phyloP scores from a whole-genome alignment of 345 rosid species.

The Aquilaria sinensis region DNA sequence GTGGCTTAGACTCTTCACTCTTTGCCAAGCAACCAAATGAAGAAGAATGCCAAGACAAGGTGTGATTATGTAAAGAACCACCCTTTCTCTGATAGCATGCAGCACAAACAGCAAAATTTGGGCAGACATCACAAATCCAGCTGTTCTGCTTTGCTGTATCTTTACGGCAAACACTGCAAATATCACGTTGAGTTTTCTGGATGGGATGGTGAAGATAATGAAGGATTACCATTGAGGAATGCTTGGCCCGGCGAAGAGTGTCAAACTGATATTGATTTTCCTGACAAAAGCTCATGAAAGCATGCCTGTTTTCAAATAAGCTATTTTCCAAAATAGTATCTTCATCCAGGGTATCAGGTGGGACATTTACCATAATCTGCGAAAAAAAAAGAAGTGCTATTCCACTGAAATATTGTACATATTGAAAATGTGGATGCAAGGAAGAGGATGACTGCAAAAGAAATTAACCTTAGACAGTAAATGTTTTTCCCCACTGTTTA shows the following conservation, averaged over 20 bases:
- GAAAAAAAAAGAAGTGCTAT: neutral
- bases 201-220: constrained; percentile 38
- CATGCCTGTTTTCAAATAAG: constrained; percentile 46
- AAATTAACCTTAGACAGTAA: constrained; percentile 38
- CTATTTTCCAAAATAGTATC: constrained; percentile 31
- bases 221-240: constrained; percentile 76
- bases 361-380: constrained; percentile 40
- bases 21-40: constrained; percentile 1
- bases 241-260: constrained; percentile 63
- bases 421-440: neutral
- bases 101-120: constrained; percentile 26
- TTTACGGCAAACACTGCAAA: constrained; percentile 37
- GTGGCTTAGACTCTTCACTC: neutral
- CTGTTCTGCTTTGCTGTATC: constrained; percentile 18
- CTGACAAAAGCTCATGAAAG: constrained; percentile 52
- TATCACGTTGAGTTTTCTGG: constrained; percentile 1
- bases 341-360: constrained; percentile 37
- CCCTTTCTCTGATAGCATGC: constrained; percentile 27
- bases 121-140: constrained; percentile 33
- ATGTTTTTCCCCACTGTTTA: constrained; percentile 39
- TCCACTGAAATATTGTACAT: constrained; percentile 1
- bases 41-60: constrained; percentile 17
- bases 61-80: constrained; percentile 21
- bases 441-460: neutral
- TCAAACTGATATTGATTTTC: constrained; percentile 49